These are phyloP conservation scores for Clonostachys solani DNA, from an alignment of 2,329 filamentous ascomycete species.

Conservation along the genomic window DNA sequence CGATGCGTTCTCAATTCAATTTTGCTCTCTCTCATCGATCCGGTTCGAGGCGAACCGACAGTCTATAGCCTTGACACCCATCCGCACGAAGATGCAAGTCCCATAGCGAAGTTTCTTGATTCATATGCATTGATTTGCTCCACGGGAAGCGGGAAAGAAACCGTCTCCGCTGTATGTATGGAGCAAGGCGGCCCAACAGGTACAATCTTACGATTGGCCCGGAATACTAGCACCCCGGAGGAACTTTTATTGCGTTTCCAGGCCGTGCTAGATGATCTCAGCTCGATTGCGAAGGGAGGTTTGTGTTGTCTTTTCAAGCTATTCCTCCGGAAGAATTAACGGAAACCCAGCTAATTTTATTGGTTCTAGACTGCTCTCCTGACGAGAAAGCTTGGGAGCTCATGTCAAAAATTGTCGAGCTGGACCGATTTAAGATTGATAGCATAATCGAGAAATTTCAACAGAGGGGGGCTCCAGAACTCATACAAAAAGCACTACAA, in stretches of 20 bases:
- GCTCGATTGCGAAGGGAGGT: neutral
- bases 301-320: neutral
- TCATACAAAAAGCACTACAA: too few species aligned
- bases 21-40: neutral
- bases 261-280: neutral
- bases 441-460: too few species aligned
- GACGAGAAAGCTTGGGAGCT: too few species aligned
- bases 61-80: neutral
- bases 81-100: neutral
- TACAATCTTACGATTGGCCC: neutral
- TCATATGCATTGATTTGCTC: neutral
- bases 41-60: neutral
- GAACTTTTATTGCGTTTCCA: neutral
- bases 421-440: too few species aligned
- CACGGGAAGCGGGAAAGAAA: neutral
- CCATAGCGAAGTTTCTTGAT: neutral
- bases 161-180: neutral
- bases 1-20: neutral
- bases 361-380: too few species aligned
- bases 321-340: too few species aligned
- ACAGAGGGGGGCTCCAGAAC: too few species aligned
- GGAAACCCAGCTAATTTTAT: too few species aligned
- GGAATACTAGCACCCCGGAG: neutral
- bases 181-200: neutral
- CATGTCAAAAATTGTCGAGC: too few species aligned